Conservation (phyloP, 2,329 filamentous ascomycete genomes). For the Seiridium cupressi region DNA sequence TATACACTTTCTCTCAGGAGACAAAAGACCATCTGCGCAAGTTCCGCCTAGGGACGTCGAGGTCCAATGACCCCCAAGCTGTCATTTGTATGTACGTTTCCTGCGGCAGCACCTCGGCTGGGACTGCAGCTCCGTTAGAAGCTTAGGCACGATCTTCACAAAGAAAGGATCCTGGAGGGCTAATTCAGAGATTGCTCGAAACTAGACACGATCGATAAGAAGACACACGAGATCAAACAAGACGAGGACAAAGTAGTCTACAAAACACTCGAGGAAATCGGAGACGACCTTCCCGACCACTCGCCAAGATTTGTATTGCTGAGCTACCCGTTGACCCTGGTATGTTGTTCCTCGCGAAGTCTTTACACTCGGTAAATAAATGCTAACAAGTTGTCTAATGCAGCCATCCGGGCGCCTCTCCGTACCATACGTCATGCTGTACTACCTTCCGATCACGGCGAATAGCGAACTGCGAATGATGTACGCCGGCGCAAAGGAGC, state of each 20-base stretch:
- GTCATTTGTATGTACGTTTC: slow-evolving; percentile 78
- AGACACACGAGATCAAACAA: slow-evolving; percentile 84
- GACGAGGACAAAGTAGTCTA: slow-evolving; percentile 77
- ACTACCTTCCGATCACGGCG: slow-evolving; percentile 91
- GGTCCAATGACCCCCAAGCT: slow-evolving; percentile 82
- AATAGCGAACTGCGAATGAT: slow-evolving; percentile 87
- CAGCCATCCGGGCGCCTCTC: slow-evolving; percentile 80
- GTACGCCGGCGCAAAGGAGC: slow-evolving; percentile 92
- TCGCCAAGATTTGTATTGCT: slow-evolving; percentile 86
- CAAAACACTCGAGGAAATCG: slow-evolving; percentile 75
- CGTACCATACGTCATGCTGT: slow-evolving; percentile 91
- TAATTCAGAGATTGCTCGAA: slow-evolving; percentile 4
- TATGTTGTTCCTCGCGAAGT: slow-evolving; percentile 37
- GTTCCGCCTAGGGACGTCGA: slow-evolving; percentile 87
- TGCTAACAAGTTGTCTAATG: not conserved
- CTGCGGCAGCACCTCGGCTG: not conserved
- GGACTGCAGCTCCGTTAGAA: not conserved
- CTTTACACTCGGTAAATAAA: not conserved
- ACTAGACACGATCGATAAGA: slow-evolving; percentile 84
- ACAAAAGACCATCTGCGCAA: slow-evolving; percentile 89
- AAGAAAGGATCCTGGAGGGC: too few species aligned
- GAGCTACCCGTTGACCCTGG: slow-evolving; percentile 86
- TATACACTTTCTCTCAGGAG: slow-evolving; percentile 91
- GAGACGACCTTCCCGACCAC: slow-evolving; percentile 89
- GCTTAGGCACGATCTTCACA: not conserved